Evolutionary conservation across 768 basidiomycete genomes (phyloP), one percentile per base, ranked within the genome.

Genomic region (Rhizopogon roseolus): DNA sequence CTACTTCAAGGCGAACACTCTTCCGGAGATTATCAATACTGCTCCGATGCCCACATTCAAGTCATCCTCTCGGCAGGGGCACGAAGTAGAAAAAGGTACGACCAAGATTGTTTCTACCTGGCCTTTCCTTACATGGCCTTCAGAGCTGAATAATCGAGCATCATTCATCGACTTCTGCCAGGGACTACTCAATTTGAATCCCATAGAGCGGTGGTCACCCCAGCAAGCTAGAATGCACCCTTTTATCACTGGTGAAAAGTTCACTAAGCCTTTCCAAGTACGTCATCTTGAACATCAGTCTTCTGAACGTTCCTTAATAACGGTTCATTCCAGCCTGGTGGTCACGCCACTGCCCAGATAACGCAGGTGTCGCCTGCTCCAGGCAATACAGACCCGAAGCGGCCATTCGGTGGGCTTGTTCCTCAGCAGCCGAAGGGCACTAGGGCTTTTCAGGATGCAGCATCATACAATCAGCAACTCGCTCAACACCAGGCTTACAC

Each of bases 161-260:
- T 89, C 96, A 13, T 98, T 99, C 73, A 92, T 98, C 71, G 95
- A 99, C 72, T 98, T 99, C 71, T 96, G 94, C 54, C 86, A 90
- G 68, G 97, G 97, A 34, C 77, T 98, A 19, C 78, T 99, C 56
- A 88, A 97, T 67, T 73, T 99, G 73, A 93, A 98, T 64, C 96
- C 97, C 16, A 85, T 96, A 52, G 89, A 92, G 54, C 81, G 97
- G 52, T 99, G 97, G 97, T 88, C 95, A 10, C 96, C 97, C 25
- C 93, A 97, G 64, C 95, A 99, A 71, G 97, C 97, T 38, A 80
- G 88, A 48, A 74, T 90, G 64, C 97, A 99, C 69, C 97, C 97
- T 2, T 99, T 98, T 72, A 97, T 99, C 61, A 97, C 94, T 5
- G 96, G 96, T 49, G 97, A 98, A 71, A 95, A 94, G 66, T 97